Evolutionary conservation across 2,329 filamentous ascomycete genomes (phyloP).

Genomic region (Neonectria hederae): DNA sequence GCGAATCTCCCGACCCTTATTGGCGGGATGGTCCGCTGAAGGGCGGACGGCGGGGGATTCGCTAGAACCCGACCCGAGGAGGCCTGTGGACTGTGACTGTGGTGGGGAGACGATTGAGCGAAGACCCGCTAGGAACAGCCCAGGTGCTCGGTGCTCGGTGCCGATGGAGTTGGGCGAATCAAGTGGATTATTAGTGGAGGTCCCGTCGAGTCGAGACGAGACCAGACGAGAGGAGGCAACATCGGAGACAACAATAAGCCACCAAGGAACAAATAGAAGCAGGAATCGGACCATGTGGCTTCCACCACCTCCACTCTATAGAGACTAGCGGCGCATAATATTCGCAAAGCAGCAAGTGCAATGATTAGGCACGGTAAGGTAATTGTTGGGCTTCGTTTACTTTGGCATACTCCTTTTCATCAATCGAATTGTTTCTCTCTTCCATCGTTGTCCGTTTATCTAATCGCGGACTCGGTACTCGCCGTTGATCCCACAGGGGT

Average conservation of each 20-base stretch:
- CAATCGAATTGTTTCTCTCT: not conserved
- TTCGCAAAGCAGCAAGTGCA: not conserved
- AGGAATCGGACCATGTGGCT: conserved; percentile 1
- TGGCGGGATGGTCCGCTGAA: not conserved
- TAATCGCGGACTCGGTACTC: not conserved
- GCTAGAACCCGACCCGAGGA: not conserved
- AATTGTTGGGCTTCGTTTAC: not conserved
- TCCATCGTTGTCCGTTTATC: not conserved
- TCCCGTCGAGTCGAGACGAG: not conserved
- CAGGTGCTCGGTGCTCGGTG: not conserved
- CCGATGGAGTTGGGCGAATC: not conserved
- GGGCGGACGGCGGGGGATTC: not conserved
- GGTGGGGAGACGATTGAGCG: not conserved
- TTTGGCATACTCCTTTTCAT: not conserved
- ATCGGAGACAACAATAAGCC: conserved; percentile 16
- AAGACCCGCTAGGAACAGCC: not conserved
- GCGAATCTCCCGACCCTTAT: not conserved
- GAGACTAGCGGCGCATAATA: not conserved
- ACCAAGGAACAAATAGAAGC: conserved; percentile 6
- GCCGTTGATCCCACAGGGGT: not conserved
- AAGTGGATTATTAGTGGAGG: no score
- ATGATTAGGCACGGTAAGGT: not conserved
- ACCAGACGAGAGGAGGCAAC: conserved; percentile 10
- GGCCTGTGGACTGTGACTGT: not conserved
- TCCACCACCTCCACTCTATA: not conserved